Base-by-base conservation (phyloP, 2,329 filamentous ascomycete species). In the Fusarium pininemorale region DNA sequence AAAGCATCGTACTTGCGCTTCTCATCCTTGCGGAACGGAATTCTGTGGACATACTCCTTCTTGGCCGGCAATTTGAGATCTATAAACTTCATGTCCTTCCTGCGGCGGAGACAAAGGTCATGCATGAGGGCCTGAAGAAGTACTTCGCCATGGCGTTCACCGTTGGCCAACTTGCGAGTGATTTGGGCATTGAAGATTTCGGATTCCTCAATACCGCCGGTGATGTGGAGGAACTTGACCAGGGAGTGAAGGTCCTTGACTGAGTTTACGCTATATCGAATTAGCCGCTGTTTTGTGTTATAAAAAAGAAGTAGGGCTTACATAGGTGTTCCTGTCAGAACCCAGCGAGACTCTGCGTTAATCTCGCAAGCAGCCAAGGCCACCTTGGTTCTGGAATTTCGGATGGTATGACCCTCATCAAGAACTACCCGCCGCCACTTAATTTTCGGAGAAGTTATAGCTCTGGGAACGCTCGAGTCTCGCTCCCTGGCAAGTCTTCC, bases 21-120 rank as follows among this genome's bases (percentile, higher is more conserved):
- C 80, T 97, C 95, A 41, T 95, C 90, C 0, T 89, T 82, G 48
- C 91, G 88, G 77, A 97, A 94, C 14, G 90, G 86, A 74, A 97
- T 90, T 14, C 90, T 89, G 77, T 96, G 91, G 11, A 96, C 86
- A 74, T 92, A 95, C 79, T 96, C 94, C 2, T 90, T 92, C 78
- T 97, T 90, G 20, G 90, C 86, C 0, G 95, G 94, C 14, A 97
- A 86, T 70, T 91, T 92, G 26, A 97, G 85, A 74, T 97, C 94
- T 59, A 98, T 89, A 78, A 97, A 97, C 10, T 88, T 88, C 94
- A 98, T 97, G 63, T 96, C 92, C 80, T 98, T 98, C 81, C 91
- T 92, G 42, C 95, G 90, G 42, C 95, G 90, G 28, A 98, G 86
- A 77, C 93, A 96, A 53, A 97, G 88, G 24, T 93, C 91, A n/a